Evolutionary conservation across 139 green algal species (phyloP).

Genomic region (Mychonastes homosphaera): DNA sequence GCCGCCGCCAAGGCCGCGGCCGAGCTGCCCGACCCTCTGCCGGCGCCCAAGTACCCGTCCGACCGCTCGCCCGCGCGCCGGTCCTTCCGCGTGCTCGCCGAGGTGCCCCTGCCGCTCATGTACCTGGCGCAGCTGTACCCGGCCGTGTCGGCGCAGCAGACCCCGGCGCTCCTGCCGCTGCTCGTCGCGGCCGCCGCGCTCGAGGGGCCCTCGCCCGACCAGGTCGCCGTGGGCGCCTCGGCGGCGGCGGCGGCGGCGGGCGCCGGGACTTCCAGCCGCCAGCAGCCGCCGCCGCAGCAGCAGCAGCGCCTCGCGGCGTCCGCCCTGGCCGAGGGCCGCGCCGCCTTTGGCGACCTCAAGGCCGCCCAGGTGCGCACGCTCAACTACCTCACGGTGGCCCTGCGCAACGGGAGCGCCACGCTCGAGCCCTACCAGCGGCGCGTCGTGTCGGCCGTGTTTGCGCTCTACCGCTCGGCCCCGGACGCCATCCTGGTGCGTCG

Average conservation of each 20-base stretch:
- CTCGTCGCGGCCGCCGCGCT: conserved; percentile 49
- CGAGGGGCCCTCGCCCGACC: conserved; percentile 18
- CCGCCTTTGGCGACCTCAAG: conserved; percentile 56
- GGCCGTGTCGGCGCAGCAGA: conserved; percentile 22
- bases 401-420: conserved; percentile 23
- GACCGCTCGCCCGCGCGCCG: conserved; percentile 25
- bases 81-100: conserved; percentile 80
- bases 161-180: conserved; percentile 36
- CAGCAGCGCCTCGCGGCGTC: too few relatives aligned
- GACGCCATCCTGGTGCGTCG: conserved; percentile 60
- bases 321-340: too few relatives aligned
- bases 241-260: neutral
- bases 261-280: too few relatives aligned
- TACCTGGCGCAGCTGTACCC: conserved; percentile 69
- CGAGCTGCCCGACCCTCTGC: neutral
- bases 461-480: conserved; percentile 36
- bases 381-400: conserved; percentile 24
- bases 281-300: conserved; percentile 3
- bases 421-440: conserved; percentile 18
- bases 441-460: conserved; percentile 1
- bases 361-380: conserved; percentile 31
- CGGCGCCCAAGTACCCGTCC: conserved; percentile 1
- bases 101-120: conserved; percentile 76
- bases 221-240: neutral
- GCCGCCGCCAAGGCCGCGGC: neutral